A percentile compares a stretch with the other conserved stretches of the same genome.
phyloP scores from a whole-genome alignment of 2,329 filamentous ascomycete species.

The Camillea tinctor region DNA sequence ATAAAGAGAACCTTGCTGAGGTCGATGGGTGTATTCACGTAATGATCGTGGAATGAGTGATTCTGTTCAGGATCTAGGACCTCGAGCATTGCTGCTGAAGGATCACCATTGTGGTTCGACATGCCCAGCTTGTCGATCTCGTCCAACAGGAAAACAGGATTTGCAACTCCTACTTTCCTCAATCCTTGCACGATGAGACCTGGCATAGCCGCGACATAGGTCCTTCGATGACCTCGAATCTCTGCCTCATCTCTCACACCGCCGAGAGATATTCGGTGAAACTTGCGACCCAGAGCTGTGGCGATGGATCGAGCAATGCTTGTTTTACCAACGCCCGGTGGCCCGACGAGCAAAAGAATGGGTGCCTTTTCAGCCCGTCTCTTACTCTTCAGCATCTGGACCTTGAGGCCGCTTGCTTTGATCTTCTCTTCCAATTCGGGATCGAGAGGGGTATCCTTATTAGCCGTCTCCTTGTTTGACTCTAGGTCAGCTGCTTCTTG shows the following conservation, averaged over 20 bases:
- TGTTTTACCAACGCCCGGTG: constrained; percentile 94
- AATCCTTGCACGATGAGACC: constrained; percentile 90
- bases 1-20: constrained; percentile 97
- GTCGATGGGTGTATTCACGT: constrained; percentile 92
- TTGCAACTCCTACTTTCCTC: constrained; percentile 92
- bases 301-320: constrained; percentile 92
- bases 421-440: constrained; percentile 40
- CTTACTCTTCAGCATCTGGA: constrained; percentile 76
- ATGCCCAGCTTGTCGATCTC: constrained; percentile 97
- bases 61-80: constrained; percentile 98
- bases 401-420: constrained; percentile 56
- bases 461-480: constrained; percentile 37
- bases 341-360: constrained; percentile 88
- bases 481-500: constrained; percentile 51
- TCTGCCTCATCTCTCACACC: constrained; percentile 96
- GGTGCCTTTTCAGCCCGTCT: constrained; percentile 93
- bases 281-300: constrained; percentile 87
- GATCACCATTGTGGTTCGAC: constrained; percentile 90
- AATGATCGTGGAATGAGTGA: constrained; percentile 91
- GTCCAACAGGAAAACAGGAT: constrained; percentile 92
- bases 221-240: constrained; percentile 90
- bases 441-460: constrained; percentile 31
- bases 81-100: constrained; percentile 95
- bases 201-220: constrained; percentile 98
- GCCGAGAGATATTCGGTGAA: constrained; percentile 94